A percentile compares a stretch with the other conserved stretches of the same genome.
These are phyloP conservation scores for Cornus controversa DNA, from an alignment of 148 eudicot species.

Conservation along the genomic window DNA sequence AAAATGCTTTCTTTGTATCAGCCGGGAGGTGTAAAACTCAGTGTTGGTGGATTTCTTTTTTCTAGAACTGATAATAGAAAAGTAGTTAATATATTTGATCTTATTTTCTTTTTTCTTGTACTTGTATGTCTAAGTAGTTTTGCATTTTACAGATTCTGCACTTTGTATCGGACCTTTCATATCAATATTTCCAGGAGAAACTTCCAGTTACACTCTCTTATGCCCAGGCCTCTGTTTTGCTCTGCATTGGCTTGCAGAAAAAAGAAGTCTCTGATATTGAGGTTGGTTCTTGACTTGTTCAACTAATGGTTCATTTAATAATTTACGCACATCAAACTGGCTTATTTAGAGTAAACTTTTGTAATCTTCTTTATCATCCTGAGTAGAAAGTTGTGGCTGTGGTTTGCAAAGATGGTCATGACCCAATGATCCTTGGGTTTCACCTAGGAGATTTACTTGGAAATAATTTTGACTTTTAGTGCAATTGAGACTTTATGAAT, in stretches of 20 bases:
- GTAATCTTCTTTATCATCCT: neutral
- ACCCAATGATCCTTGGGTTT: neutral
- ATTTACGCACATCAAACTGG: neutral
- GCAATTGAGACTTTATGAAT: neutral
- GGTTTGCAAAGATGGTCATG: neutral
- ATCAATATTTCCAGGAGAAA: conserved; percentile 63
- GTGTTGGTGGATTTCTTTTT: neutral
- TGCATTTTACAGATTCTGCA: conserved; percentile 53
- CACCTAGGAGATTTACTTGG: neutral
- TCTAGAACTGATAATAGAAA: neutral
- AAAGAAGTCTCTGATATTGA: conserved; percentile 59
- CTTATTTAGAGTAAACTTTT: neutral
- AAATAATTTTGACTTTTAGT: neutral
- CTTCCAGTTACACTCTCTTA: conserved; percentile 73
- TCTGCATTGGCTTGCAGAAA: conserved; percentile 82
- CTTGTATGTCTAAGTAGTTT: neutral
- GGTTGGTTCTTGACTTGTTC: conserved; percentile 39
- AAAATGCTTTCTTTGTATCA: neutral
- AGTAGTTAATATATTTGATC: neutral
- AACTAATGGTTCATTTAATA: neutral
- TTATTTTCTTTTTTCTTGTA: neutral
- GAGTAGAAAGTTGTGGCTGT: neutral
- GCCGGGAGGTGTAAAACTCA: neutral
- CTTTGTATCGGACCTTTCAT: conserved; percentile 46
- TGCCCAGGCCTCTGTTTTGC: conserved; percentile 86